Conservation (phyloP, 768 basidiomycete species). For the Boletus patriciae region DNA sequence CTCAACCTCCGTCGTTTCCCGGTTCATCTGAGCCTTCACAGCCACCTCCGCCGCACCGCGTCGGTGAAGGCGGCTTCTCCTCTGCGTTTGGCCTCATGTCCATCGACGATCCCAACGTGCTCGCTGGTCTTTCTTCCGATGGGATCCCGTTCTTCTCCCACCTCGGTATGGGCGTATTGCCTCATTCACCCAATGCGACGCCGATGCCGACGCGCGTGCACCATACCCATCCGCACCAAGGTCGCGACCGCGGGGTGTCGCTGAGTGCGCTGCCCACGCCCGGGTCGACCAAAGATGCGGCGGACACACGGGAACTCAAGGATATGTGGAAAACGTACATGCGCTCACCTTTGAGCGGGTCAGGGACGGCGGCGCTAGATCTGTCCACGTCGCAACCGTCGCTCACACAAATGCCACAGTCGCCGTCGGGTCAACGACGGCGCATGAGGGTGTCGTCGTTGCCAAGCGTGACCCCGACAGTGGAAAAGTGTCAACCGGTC, state of each 20-base stretch:
- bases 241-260: slow-evolving; percentile 27
- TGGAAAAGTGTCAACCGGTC: slow-evolving; percentile 23
- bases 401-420: slow-evolving; percentile 25
- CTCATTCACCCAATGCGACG: slow-evolving; percentile 46
- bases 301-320: slow-evolving; percentile 50
- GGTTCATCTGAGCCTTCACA: slow-evolving; percentile 6
- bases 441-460: slow-evolving; percentile 64
- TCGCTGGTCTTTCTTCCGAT: slow-evolving; percentile 59
- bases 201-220: slow-evolving; percentile 43
- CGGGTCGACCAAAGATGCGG: slow-evolving; percentile 34
- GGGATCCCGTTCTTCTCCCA: slow-evolving; percentile 62
- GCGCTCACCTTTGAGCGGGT: slow-evolving; percentile 58
- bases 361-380: slow-evolving; percentile 19
- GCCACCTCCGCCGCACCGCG: slow-evolving; percentile 3
- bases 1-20: slow-evolving; percentile 11
- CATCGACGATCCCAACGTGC: slow-evolving; percentile 68
- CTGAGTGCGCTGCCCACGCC: slow-evolving; percentile 34
- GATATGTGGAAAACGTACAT: slow-evolving; percentile 78
- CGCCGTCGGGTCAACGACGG: slow-evolving; percentile 33
- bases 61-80: slow-evolving; percentile 46
- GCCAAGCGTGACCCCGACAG: slow-evolving; percentile 67
- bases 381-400: slow-evolving; percentile 8
- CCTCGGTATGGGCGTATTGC: slow-evolving; percentile 25
- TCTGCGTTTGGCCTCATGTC: slow-evolving; percentile 75
- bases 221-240: slow-evolving; percentile 18